phyloP scores from a whole-genome alignment of 1,139 yeast species.

The Pichia sp. region DNA sequence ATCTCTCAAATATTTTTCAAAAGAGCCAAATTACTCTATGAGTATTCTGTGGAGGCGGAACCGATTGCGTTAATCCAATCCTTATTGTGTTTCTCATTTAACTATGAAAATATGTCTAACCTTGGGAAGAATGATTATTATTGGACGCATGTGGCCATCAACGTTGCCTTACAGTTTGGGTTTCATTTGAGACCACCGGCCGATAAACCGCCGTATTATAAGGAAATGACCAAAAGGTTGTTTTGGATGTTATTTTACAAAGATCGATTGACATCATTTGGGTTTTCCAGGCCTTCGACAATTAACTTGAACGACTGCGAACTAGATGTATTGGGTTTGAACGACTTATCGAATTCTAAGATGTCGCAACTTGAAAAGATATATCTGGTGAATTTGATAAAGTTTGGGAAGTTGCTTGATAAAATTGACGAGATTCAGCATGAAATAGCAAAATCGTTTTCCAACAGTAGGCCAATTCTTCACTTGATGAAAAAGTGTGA shows the following conservation, averaged over 20 bases:
- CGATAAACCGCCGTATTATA: constrained; percentile 30
- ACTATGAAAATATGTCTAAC: constrained; percentile 77
- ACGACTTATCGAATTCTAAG: constrained; percentile 47
- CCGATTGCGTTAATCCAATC: constrained; percentile 61
- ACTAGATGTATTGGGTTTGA: constrained; percentile 61
- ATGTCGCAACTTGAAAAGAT: constrained; percentile 44
- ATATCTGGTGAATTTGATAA: constrained; percentile 56
- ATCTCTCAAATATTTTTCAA: constrained; percentile 51
- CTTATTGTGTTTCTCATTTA: constrained; percentile 55
- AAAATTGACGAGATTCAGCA: constrained; percentile 65
- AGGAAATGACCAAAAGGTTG: constrained; percentile 56
- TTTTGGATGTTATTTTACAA: constrained; percentile 80
- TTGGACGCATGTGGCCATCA: constrained; percentile 70
- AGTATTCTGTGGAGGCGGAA: constrained; percentile 62
- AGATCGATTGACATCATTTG: constrained; percentile 55
- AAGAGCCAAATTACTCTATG: constrained; percentile 71
- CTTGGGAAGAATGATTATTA: constrained; percentile 66
- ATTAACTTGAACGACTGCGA: constrained; percentile 72
- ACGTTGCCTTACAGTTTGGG: constrained; percentile 75
- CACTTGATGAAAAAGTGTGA: constrained; percentile 56
- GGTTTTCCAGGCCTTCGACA: constrained; percentile 66
- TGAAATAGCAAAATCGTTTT: constrained; percentile 26
- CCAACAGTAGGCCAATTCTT: constrained; percentile 9
- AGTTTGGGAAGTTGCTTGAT: constrained; percentile 68
- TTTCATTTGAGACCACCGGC: constrained; percentile 43